Evolutionary conservation across 306 rosid genomes (phyloP).

Genomic region (Inga leiocalycina): DNA sequence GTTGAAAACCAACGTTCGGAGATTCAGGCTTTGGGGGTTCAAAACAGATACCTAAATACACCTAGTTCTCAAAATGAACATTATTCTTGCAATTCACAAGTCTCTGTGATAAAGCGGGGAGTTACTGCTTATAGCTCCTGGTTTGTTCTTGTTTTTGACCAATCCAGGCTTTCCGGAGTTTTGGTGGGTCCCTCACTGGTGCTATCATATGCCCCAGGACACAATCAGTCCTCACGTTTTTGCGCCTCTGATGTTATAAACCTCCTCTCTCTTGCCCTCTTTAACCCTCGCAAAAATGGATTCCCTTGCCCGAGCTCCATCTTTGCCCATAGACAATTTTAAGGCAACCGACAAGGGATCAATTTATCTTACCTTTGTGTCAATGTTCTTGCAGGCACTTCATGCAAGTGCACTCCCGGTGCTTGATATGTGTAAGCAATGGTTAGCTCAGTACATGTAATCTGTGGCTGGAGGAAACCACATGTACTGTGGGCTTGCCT

Average conservation of each 20-base stretch:
- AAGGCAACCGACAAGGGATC: conserved; percentile 18
- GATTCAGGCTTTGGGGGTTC: too few species aligned
- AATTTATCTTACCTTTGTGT: conserved; percentile 22
- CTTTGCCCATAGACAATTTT: conserved; percentile 14
- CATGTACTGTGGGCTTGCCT: conserved; percentile 28
- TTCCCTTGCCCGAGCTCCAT: not conserved
- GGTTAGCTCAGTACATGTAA: conserved; percentile 98
- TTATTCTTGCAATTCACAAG: not conserved
- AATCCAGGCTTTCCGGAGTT: not conserved
- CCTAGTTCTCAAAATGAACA: not conserved
- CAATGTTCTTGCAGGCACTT: conserved; percentile 73
- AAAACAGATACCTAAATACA: too few species aligned
- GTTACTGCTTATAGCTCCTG: not conserved
- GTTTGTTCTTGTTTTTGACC: not conserved
- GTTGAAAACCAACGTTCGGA: too few species aligned
- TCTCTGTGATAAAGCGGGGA: not conserved
- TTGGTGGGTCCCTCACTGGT: not conserved
- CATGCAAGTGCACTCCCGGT: conserved; percentile 98
- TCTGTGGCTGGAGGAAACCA: conserved; percentile 22
- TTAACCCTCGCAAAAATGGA: not conserved
- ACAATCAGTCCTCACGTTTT: conserved; percentile 2
- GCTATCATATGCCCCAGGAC: too few species aligned
- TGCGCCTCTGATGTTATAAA: not conserved
- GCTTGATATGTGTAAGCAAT: conserved; percentile 98
- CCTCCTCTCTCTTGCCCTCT: not conserved